These are phyloP conservation scores for Isoetes engelmannii DNA, from an alignment of 83 land plant genomes.

Conservation along the genomic window DNA sequence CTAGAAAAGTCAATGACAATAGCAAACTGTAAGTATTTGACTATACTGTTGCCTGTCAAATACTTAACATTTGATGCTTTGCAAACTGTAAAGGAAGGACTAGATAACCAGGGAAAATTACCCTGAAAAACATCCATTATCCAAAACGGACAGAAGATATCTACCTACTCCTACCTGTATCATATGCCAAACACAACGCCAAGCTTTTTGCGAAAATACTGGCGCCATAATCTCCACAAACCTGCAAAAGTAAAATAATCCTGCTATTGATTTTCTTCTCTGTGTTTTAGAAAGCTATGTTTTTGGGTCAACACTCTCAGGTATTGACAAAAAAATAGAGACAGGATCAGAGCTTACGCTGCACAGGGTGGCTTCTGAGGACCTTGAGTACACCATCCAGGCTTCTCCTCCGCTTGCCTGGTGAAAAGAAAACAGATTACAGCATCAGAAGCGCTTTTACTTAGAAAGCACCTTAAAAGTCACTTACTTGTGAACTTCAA, in stretches of 20 bases:
- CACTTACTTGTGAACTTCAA: slow-evolving; percentile 45
- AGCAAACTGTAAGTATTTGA: too few species aligned
- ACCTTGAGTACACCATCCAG: slow-evolving; percentile 31
- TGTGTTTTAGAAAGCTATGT: background rate
- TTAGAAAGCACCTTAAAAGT: slow-evolving; percentile 1
- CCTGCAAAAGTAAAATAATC: slow-evolving; percentile 7
- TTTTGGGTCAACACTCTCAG: background rate
- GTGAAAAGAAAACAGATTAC: background rate
- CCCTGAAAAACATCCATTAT: too few species aligned
- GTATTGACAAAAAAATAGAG: background rate
- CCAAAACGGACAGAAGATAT: too few species aligned
- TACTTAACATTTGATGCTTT: too few species aligned
- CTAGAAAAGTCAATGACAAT: background rate
- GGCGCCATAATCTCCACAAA: slow-evolving; percentile 40
- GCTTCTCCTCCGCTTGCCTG: slow-evolving; percentile 23
- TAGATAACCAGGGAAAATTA: too few species aligned
- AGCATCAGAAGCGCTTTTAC: background rate
- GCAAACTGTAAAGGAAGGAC: too few species aligned
- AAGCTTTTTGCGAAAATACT: slow-evolving; percentile 29
- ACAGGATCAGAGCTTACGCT: slow-evolving; percentile 15
- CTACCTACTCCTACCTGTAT: slow-evolving; percentile 19
- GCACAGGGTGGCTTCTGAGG: slow-evolving; percentile 42
- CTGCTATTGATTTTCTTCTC: background rate
- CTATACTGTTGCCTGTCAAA: too few species aligned
- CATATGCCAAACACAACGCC: slow-evolving; percentile 37